Percentiles rank a stretch among this genome's conserved stretches.
Conservation (phyloP, 2,329 filamentous ascomycete species). For the Sclerotinia subarctica region DNA sequence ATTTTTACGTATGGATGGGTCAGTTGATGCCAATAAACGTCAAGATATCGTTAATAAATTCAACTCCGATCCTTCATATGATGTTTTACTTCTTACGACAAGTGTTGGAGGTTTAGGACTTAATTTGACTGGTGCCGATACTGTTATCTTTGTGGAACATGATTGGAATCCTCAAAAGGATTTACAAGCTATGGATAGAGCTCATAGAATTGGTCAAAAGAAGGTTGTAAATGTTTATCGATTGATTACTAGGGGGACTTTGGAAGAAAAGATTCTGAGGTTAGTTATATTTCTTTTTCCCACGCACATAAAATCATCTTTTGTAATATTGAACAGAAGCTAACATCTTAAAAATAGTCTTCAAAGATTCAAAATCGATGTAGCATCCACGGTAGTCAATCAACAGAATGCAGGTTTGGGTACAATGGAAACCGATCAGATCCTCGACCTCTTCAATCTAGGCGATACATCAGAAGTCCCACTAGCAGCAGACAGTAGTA, state of each 20-base stretch:
- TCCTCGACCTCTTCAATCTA: conserved; percentile 92
- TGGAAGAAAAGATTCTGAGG: conserved; percentile 97
- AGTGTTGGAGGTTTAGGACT: conserved; percentile 92
- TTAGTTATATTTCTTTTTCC: conserved; percentile 43
- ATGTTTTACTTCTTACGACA: conserved; percentile 88
- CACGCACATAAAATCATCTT: neutral
- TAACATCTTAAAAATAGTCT: conserved; percentile 52
- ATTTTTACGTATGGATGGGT: conserved; percentile 89
- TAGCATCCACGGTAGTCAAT: conserved; percentile 96
- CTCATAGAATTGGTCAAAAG: conserved; percentile 97
- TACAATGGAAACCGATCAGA: conserved; percentile 96
- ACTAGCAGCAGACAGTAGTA: conserved; percentile 51
- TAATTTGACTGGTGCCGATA: conserved; percentile 94
- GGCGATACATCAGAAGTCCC: conserved; percentile 72
- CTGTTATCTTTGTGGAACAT: conserved; percentile 98
- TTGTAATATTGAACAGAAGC: neutral
- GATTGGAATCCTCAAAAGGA: conserved; percentile 99
- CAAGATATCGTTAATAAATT: conserved; percentile 99
- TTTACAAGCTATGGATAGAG: conserved; percentile 97
- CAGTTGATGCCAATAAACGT: conserved; percentile 86
- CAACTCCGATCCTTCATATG: conserved; percentile 95
- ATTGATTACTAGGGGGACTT: conserved; percentile 87
- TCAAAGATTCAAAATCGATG: conserved; percentile 99
- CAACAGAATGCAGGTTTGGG: conserved; percentile 94
- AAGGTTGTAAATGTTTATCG: conserved; percentile 99